Base-by-base conservation (phyloP, 805 yeast genomes). In the Candida adriatica region DNA sequence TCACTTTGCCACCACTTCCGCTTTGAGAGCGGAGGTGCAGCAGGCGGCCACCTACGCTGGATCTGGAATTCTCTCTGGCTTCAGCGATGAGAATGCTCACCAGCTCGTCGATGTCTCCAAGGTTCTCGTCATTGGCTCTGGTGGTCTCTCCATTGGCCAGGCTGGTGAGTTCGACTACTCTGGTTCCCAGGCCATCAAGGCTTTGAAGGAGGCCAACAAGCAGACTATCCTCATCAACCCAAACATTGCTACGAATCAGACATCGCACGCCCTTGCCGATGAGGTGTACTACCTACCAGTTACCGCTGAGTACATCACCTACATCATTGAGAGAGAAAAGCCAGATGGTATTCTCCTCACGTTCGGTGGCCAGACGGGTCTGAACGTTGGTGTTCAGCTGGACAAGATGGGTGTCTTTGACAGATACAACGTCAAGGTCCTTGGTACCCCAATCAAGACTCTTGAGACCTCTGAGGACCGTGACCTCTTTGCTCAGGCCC, bases 111-210 rank as follows among this genome's bases (percentile, higher is more conserved):
- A 86, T 40, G 95, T 86, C 18, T 65, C 76, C 41, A 83, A 83
- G 51, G 97, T 92, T 6, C 70, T 90, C 35, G 84, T 90, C 33
- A 83, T 90, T 54, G 98, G 98, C 8, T 90, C 97, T 6, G 98
- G 98, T 53, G 98, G 97, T 32, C 68, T 90, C 35, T 83, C 95
- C 33, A 90, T 90, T 57, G 97, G 97, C 39, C 97, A 90, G 64
- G 97, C 97, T 31, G 97, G 97, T 51, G 97, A 90, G 64, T 90
- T 90, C 51, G 97, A 90, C 62, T 90, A 90, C 60, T 81, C 94
- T 34, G 95, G 97, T 36, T 88, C 96, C 16, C 97, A 88, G 64
- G 97, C 97, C 31, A 90, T 88, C 59, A 88, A 88, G 61, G 97
- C 97, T 9, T 66, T 88, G 53, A 83, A 73, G 54, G 97, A 88